These are phyloP conservation scores for Scheffersomyces spartinae DNA, from an alignment of 805 yeast genomes.

Conservation along the genomic window DNA sequence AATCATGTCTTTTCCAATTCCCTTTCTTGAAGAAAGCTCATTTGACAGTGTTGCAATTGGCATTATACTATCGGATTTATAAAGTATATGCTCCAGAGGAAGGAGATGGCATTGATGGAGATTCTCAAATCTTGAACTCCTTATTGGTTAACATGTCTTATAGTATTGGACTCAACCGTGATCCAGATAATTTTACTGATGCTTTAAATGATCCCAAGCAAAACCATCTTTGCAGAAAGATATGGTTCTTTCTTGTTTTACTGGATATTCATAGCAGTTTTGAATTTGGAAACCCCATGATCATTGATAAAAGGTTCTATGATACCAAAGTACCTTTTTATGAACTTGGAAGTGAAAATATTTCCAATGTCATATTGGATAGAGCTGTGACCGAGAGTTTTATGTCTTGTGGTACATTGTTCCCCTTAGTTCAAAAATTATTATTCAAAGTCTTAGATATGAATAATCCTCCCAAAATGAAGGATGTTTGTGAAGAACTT, in stretches of 20 bases:
- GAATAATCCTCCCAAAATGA: constrained; percentile 22
- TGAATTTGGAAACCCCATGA: constrained; percentile 36
- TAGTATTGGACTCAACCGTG: constrained; percentile 27
- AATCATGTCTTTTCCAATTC: constrained; percentile 44
- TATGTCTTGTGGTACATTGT: constrained; percentile 15
- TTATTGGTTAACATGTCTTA: constrained; percentile 28
- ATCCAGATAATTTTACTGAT: constrained; percentile 20
- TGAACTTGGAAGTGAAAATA: constrained; percentile 24
- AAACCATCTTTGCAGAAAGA: constrained; percentile 42
- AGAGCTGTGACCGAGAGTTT: constrained; percentile 23
- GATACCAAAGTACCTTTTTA: constrained; percentile 43
- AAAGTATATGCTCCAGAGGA: constrained; percentile 28
- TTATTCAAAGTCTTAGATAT: constrained; percentile 29
- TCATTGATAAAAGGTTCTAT: constrained; percentile 25
- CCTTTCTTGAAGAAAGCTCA: constrained; percentile 28
- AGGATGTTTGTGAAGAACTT: constrained; percentile 21
- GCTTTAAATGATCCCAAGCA: constrained; percentile 12
- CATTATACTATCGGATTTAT: constrained; percentile 16
- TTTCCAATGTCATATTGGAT: constrained; percentile 29
- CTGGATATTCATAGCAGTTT: constrained; percentile 35
- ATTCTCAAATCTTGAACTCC: constrained; percentile 16
- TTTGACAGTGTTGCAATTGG: constrained; percentile 20
- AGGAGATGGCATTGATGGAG: constrained; percentile 30
- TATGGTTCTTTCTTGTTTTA: constrained; percentile 42
- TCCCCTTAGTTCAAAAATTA: constrained; percentile 18